Evolutionary conservation across 768 basidiomycete genomes (phyloP).

Genomic region (Lactarius evosmus): DNA sequence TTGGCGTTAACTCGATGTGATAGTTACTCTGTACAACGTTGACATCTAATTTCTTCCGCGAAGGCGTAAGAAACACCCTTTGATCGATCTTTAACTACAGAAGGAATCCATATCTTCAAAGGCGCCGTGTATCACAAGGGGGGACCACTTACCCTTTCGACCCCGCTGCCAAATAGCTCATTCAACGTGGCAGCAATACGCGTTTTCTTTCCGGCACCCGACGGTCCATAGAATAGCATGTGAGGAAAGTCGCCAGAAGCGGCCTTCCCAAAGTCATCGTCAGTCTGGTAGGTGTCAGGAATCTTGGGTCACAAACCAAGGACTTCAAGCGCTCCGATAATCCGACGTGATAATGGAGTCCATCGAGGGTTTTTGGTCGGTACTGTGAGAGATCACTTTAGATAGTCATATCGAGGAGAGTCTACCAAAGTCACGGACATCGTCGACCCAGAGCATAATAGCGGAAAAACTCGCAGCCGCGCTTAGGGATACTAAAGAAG

Average conservation of each 20-base stretch:
- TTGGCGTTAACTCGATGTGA: slow-evolving; percentile 96
- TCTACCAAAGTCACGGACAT: slow-evolving; percentile 34
- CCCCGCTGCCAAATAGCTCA: slow-evolving; percentile 87
- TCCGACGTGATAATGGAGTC: slow-evolving; percentile 82
- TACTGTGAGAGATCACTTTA: slow-evolving; percentile 47
- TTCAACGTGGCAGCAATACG: slow-evolving; percentile 85
- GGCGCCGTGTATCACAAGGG: not conserved
- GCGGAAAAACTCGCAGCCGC: not conserved
- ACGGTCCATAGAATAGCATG: slow-evolving; percentile 95
- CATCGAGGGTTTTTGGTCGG: slow-evolving; percentile 78
- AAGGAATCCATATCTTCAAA: not conserved
- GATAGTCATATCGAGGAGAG: not conserved
- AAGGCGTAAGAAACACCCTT: slow-evolving; percentile 90
- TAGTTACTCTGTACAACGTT: slow-evolving; percentile 98
- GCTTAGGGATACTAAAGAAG: not conserved
- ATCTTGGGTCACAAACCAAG: slow-evolving; percentile 47
- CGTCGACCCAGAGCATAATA: slow-evolving; percentile 49
- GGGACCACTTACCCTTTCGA: slow-evolving; percentile 69
- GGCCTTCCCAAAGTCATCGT: slow-evolving; percentile 46
- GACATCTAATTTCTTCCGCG: slow-evolving; percentile 90
- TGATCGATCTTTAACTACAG: slow-evolving; percentile 94
- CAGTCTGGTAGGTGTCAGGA: not conserved
- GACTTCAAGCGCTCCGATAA: slow-evolving; percentile 79
- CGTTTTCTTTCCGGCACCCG: slow-evolving; percentile 98
- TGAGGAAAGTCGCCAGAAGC: slow-evolving; percentile 94